Evolutionary conservation across 2,329 filamentous ascomycete genomes (phyloP), one percentile per base, ranked within the genome.

Genomic region (Paracamarosporium sp.): DNA sequence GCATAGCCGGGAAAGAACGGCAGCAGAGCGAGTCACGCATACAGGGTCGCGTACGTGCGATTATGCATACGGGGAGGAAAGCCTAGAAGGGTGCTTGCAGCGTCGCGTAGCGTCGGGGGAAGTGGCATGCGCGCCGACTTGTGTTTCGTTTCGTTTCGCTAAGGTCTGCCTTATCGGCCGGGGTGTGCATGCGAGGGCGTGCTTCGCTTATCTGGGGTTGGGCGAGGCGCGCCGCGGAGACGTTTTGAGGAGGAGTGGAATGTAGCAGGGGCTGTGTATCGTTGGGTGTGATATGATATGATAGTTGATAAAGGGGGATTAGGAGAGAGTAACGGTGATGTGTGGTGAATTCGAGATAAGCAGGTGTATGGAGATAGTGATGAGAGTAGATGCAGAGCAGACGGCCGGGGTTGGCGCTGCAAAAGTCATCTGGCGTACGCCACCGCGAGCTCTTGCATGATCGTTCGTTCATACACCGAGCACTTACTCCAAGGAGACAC

Each of bases 351-450:
- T n/a, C n/a, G n/a, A n/a, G 44, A 46, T 11, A 33, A 24, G 41
- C 28, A 46, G 30, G 13, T 25, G 8, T 11, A 33, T 5, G 7
- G 15, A 17, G 33, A 15, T 25, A 17, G 35, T 9, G 12, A 22
- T 35, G n/a, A 6, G 5, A 7, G 22, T 20, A 24, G 11, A 17
- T 20, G 24, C 7, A 6, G 35, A 20, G 3, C 13, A 15, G 24
- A 50, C 22, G 15, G 43, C 15, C 2, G 43, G 9, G n/a, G 35
- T 20, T 17, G 7, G 24, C 20, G 8, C 22, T 27, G 31, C 46
- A 31, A 38, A n/a, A 33, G 33, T 50, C 46, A 50, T 50, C 46
- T 50, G 46, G 44, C n/a, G n/a, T 22, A 38, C 38, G 46, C 46
- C 46, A 50, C 46, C 20, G 15, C 33, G 46, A 50, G 38, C 12